Conservation (phyloP, 1,139 yeast genomes). For the Geotrichum fermentans region DNA sequence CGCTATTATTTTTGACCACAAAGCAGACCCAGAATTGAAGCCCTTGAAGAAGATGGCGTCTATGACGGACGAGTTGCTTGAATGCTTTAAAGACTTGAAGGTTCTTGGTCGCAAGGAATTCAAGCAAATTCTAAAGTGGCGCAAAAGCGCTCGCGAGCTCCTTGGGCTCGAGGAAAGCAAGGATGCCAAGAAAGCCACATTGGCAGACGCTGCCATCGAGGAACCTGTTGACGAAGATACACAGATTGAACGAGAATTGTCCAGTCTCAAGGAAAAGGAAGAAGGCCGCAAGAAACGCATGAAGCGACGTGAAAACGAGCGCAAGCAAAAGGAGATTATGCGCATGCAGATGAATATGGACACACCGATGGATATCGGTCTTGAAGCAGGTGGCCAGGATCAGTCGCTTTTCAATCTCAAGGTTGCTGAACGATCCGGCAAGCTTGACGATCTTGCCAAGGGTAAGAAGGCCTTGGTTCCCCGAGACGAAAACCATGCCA, state of each 20-base stretch:
- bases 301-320: constrained; percentile 74
- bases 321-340: constrained; percentile 78
- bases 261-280: constrained; percentile 66
- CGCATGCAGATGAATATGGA: constrained; percentile 97
- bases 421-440: constrained; percentile 81
- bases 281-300: constrained; percentile 68
- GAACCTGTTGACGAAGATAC: constrained; percentile 83
- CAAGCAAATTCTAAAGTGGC: constrained; percentile 76
- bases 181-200: constrained; percentile 29
- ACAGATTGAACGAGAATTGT: constrained; percentile 78
- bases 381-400: constrained; percentile 86
- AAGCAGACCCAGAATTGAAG: constrained; percentile 67
- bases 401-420: constrained; percentile 79
- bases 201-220: constrained; percentile 41
- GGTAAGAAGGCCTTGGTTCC: constrained; percentile 78
- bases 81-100: constrained; percentile 83
- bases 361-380: constrained; percentile 87
- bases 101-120: constrained; percentile 93
- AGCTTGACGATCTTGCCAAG: constrained; percentile 62
- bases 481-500: constrained; percentile 44
- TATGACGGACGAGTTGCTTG: constrained; percentile 71
- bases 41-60: constrained; percentile 64
- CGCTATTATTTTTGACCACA: constrained; percentile 45
- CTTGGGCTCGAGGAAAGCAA: constrained; percentile 59
- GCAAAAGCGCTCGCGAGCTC: constrained; percentile 76